Conservation (phyloP, 2,329 filamentous ascomycete genomes). For the Claviceps sp. region DNA sequence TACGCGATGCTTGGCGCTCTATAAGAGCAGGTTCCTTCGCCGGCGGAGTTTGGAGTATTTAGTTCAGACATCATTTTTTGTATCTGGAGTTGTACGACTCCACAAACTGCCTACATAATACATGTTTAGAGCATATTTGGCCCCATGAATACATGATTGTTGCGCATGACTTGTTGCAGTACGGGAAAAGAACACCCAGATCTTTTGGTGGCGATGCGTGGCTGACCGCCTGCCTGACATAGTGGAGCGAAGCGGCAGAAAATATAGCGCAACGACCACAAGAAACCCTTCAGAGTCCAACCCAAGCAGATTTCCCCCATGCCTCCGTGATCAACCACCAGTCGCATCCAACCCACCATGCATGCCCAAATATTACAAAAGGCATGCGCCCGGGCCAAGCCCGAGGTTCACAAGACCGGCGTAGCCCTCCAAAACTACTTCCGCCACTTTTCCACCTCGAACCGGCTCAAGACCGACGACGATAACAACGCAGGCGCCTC, state of each 20-base stretch:
- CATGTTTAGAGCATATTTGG: neutral
- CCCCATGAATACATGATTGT: too few species aligned
- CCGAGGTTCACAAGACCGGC: conserved; percentile 19
- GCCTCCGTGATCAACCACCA: conserved; percentile 3
- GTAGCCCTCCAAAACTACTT: conserved; percentile 17
- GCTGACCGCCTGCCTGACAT: conserved; percentile 1
- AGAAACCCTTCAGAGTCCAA: neutral
- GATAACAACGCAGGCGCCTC: too few species aligned
- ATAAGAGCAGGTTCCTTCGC: neutral
- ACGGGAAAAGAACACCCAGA: neutral
- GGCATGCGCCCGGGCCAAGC: conserved; percentile 21
- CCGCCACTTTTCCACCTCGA: conserved; percentile 22
- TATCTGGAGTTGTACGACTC: neutral
- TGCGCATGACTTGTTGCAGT: too few species aligned
- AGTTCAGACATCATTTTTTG: conserved; percentile 5
- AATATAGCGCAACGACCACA: neutral
- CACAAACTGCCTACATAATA: neutral
- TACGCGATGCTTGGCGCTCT: neutral
- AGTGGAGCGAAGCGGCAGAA: neutral
- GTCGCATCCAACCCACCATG: conserved; percentile 16
- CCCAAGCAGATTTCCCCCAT: neutral
- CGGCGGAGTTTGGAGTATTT: conserved; percentile 5
- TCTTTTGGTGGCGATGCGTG: neutral
- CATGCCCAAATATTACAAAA: conserved; percentile 25
- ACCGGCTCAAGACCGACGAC: conserved; percentile 7